Evolutionary conservation across 176 grass and related monocot species (phyloP), one percentile per base, ranked within the genome.

Genomic region (Oryza glaberrima): DNA sequence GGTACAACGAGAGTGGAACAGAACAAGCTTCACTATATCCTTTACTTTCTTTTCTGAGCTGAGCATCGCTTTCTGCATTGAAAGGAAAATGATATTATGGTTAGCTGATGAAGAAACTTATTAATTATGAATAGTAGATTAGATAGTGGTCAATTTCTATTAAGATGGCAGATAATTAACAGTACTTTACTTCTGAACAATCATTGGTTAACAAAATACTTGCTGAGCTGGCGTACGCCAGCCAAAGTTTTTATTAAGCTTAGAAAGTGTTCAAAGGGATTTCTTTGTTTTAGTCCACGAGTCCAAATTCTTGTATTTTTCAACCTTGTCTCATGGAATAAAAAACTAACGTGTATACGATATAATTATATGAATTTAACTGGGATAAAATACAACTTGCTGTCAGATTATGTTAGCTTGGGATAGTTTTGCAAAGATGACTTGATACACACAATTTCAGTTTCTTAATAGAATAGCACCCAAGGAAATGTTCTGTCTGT

Each of bases 1-100:
- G 34, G 54, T 38, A 60, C 65, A 80, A 60, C 47, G 49, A 36
- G 9, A 19, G 75, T 88, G 82, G 36, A 84, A 61, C 63, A 49
- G 26, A 63, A 67, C 11, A 41, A 54, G 67, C 34, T 35, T n/a
- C 22, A 76, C 16, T 81, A 35, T 81, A 28, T 43, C 7, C 1
- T 58, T 23, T 32, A 44, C 43, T 41, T 68, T 74, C 34, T 68
- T 70, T 54, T 83, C 58, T 45, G n/a, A 72, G 44, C 45, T 75
- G 61, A 36, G 13, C 17, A 49, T 80, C 46, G 20, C 60, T 61
- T 48, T 88, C 12, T 14, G 26, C 14, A 60, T 15, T 34, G 61
- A 60, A 74, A 75, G 30, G 13, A 25, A 35, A 75, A 79, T 11
- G 45, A 58, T 6, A 28, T 36, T 47, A 10, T 26, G 67, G 45